Conservation (phyloP, 75 land plant species). For the Pinus tabuliformis region DNA sequence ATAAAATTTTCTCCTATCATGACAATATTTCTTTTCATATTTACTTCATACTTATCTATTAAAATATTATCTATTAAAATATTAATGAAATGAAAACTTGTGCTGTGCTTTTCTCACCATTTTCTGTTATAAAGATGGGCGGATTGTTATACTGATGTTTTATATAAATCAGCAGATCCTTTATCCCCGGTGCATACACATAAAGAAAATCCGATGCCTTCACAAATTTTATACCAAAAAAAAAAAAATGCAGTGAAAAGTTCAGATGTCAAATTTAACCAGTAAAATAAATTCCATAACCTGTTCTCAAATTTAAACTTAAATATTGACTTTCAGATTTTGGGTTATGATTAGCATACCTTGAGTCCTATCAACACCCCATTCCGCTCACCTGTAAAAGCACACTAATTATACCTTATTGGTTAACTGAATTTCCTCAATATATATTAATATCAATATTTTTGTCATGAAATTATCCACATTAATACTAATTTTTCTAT, state of each 20-base stretch:
- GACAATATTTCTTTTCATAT: too few species aligned
- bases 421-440: too few species aligned
- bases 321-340: neutral
- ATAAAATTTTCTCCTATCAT: neutral
- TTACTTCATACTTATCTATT: neutral
- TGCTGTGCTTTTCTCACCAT: constrained; percentile 17
- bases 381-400: neutral
- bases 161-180: constrained; percentile 22
- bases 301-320: neutral
- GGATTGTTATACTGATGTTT: constrained; percentile 38
- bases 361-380: neutral
- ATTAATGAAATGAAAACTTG: neutral
- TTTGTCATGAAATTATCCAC: too few species aligned
- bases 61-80: neutral
- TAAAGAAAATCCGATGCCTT: neutral
- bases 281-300: too few species aligned
- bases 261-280: neutral
- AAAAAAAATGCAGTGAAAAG: constrained; percentile 11
- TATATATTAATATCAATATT: too few species aligned
- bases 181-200: constrained; percentile 29
- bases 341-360: neutral
- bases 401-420: too few species aligned
- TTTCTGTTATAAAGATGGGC: constrained; percentile 42
- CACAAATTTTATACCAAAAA: neutral
- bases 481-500: too few species aligned